A percentile compares a stretch with the other conserved stretches of the same genome.
Conservation (phyloP, 164 flowering plant species). For the Dillenia turbinata region DNA sequence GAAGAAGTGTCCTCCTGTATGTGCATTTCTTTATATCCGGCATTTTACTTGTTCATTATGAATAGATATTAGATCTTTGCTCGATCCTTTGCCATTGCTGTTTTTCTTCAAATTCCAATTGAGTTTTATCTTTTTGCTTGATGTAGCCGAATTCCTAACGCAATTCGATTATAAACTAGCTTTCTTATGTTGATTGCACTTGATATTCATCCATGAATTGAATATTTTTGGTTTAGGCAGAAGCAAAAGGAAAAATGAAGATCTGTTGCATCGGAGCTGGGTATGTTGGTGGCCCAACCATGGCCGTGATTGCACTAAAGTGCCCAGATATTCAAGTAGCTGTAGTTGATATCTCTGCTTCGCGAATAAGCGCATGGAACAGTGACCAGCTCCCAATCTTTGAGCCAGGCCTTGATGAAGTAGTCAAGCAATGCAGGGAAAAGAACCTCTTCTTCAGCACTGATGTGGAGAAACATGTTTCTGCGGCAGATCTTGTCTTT, state of each 20-base stretch:
- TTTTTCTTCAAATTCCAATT: no score
- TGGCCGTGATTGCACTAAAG: conserved; percentile 65
- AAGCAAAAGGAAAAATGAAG: conserved; percentile 24
- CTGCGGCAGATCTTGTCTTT: conserved; percentile 54
- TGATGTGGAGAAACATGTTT: conserved; percentile 55
- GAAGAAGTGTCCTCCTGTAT: no score
- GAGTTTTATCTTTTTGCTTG: no score
- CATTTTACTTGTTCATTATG: no score
- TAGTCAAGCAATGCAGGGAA: conserved; percentile 61
- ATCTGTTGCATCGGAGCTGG: conserved; percentile 70
- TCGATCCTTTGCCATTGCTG: no score
- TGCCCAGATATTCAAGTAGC: conserved; percentile 53
- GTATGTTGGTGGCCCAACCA: conserved; percentile 63
- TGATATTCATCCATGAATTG: no score
- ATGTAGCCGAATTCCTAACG: no score
- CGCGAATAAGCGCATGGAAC: conserved; percentile 63
- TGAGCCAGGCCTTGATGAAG: conserved; percentile 54
- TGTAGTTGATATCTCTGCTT: conserved; percentile 55
- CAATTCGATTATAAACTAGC: no score
- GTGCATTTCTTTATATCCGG: no score
- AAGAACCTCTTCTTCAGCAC: conserved; percentile 65
- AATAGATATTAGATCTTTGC: no score
- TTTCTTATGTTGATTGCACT: no score
- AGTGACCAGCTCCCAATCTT: conserved; percentile 54
- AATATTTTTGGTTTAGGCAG: not conserved